phyloP scores from a whole-genome alignment of 805 yeast genomes.

The Diddensiella transvaalensis region DNA sequence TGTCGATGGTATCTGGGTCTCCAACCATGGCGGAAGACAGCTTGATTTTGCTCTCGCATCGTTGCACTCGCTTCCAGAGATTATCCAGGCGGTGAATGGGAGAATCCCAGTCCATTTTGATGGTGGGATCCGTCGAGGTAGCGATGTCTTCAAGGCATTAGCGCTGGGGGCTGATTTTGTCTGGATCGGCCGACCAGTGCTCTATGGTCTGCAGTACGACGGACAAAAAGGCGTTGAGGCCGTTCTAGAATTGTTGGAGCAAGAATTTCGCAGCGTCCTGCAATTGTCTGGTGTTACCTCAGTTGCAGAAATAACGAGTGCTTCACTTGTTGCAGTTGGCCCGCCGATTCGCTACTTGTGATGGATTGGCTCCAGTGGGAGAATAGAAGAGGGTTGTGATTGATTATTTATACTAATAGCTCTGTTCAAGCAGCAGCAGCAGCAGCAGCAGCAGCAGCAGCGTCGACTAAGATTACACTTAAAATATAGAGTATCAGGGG shows the following conservation, averaged over 20 bases:
- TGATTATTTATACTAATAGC: no score
- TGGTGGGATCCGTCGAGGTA: conserved; percentile 67
- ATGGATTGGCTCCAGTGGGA: neutral
- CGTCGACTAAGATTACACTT: neutral
- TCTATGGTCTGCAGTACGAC: conserved; percentile 62
- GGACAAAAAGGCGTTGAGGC: conserved; percentile 62
- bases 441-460: no score
- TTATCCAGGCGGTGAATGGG: conserved; percentile 37
- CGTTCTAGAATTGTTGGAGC: conserved; percentile 24
- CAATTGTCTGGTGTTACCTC: conserved; percentile 25
- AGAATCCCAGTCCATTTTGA: conserved; percentile 59
- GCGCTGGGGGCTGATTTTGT: conserved; percentile 66
- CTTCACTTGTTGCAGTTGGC: conserved; percentile 4
- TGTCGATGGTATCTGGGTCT: conserved; percentile 60
- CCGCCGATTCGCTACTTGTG: neutral
- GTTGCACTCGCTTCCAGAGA: conserved; percentile 60
- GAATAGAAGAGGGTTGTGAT: no score
- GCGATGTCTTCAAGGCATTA: conserved; percentile 63
- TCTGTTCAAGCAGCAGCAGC: no score
- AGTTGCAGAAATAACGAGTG: conserved; percentile 5
- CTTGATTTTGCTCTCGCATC: conserved; percentile 62
- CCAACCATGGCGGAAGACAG: conserved; percentile 77
- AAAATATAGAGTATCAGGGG: conserved; percentile 7
- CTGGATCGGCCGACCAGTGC: conserved; percentile 64
- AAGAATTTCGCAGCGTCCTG: conserved; percentile 26